phyloP scores from a whole-genome alignment of 2,329 filamentous ascomycete species.

The Fusarium virguliforme region DNA sequence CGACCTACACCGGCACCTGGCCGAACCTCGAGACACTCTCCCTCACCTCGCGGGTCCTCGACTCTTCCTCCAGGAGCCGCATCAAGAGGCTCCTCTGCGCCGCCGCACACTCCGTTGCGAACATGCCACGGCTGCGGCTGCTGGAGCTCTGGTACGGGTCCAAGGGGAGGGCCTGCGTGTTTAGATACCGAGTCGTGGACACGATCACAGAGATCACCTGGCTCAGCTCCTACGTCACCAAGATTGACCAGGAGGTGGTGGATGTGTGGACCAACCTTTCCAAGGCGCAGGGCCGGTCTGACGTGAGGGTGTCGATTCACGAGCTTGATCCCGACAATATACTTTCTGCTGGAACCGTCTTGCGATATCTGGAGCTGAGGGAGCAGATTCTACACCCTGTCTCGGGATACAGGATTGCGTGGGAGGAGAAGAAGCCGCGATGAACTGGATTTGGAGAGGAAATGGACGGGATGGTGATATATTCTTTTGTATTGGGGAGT shows the following conservation, averaged over 20 bases:
- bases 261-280: slow-evolving; percentile 7
- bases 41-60: slow-evolving; percentile 4
- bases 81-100: slow-evolving; percentile 16
- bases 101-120: slow-evolving; percentile 10
- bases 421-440: neutral
- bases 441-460: neutral
- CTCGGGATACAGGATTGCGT: slow-evolving; percentile 1
- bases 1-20: slow-evolving; percentile 8
- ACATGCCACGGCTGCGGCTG: slow-evolving; percentile 22
- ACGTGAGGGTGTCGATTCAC: neutral
- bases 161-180: neutral
- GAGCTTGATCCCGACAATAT: neutral
- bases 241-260: neutral
- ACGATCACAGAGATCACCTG: slow-evolving; percentile 4
- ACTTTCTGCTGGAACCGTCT: neutral
- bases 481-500: neutral
- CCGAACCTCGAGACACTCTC: neutral
- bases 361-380: neutral
- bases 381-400: slow-evolving; percentile 15
- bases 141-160: slow-evolving; percentile 18
- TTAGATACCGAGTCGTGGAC: slow-evolving; percentile 15
- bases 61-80: neutral
- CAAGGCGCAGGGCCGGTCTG: neutral
- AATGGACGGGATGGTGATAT: neutral
- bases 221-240: neutral